These are phyloP conservation scores for Mrakia gelida DNA, from an alignment of 768 basidiomycete species.

Conservation along the genomic window DNA sequence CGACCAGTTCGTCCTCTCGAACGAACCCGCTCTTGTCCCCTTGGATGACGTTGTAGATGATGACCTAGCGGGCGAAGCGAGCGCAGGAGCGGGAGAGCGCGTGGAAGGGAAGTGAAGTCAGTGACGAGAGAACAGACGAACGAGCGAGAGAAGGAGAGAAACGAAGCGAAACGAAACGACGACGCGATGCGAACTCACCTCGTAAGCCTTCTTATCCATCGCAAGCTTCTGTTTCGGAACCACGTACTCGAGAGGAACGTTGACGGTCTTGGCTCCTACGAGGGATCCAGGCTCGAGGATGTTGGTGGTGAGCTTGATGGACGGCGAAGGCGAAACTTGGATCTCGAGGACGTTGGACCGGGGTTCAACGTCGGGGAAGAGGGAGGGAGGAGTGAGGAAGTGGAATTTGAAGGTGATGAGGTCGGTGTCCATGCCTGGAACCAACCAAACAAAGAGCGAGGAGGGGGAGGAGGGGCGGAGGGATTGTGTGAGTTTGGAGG, in stretches of 20 bases:
- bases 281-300: slow-evolving; percentile 2
- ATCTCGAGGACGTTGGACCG: slow-evolving; percentile 6
- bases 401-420: slow-evolving; percentile 24
- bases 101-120: too few species aligned
- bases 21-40: slow-evolving; percentile 33
- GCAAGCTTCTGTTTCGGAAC: slow-evolving; percentile 11
- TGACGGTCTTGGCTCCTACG: slow-evolving; percentile 10
- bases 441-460: not conserved
- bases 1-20: slow-evolving; percentile 33
- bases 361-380: slow-evolving; percentile 1
- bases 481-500: not conserved
- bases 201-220: slow-evolving; percentile 30
- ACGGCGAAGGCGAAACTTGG: slow-evolving; percentile 3
- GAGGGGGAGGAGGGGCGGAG: not conserved
- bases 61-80: not conserved
- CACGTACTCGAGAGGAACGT: slow-evolving; percentile 8
- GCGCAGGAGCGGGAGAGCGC: not conserved
- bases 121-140: too few species aligned
- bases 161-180: too few species aligned
- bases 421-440: slow-evolving; percentile 32
- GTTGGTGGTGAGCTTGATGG: slow-evolving; percentile 10
- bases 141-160: too few species aligned
- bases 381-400: slow-evolving; percentile 2
- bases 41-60: slow-evolving; percentile 30
- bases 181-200: not conserved